Percentiles rank a stretch among this genome's conserved stretches.
Conservation (phyloP, 1,139 yeast genomes). For the Geotrichum klebahnii region DNA sequence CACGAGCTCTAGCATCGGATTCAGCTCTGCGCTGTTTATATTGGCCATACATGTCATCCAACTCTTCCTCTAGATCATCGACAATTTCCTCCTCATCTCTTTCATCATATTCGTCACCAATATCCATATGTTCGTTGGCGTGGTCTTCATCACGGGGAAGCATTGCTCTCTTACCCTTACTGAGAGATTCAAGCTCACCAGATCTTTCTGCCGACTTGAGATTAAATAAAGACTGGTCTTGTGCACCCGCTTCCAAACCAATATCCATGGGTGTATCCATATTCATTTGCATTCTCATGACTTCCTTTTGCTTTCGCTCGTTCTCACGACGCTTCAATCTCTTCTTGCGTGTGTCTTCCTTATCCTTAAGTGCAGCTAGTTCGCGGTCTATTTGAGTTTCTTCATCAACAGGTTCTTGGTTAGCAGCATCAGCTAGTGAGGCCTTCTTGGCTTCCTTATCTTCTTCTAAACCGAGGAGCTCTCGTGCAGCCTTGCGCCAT, state of each 20-base stretch:
- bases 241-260: constrained; percentile 91
- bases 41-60: constrained; percentile 73
- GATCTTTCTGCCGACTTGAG: constrained; percentile 79
- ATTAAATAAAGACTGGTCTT: constrained; percentile 77
- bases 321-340: constrained; percentile 79
- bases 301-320: constrained; percentile 82
- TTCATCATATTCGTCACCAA: constrained; percentile 41
- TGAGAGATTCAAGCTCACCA: constrained; percentile 68
- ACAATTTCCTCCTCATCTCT: constrained; percentile 54
- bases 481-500: constrained; percentile 88
- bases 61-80: constrained; percentile 74
- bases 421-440: constrained; percentile 40
- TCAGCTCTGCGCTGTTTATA: constrained; percentile 74
- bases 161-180: constrained; percentile 79
- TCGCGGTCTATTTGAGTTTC: constrained; percentile 89
- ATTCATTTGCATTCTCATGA: constrained; percentile 89
- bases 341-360: constrained; percentile 62
- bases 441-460: constrained; percentile 28
- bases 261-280: constrained; percentile 91
- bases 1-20: constrained; percentile 72
- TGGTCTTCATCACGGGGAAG: constrained; percentile 48
- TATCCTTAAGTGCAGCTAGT: constrained; percentile 65
- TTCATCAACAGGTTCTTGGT: constrained; percentile 67
- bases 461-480: constrained; percentile 64
- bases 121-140: constrained; percentile 45